Percentiles rank a stretch among this genome's conserved stretches.
Conservation (phyloP, 1,284 basidiomycete species). For the Ustilago loliicola region DNA sequence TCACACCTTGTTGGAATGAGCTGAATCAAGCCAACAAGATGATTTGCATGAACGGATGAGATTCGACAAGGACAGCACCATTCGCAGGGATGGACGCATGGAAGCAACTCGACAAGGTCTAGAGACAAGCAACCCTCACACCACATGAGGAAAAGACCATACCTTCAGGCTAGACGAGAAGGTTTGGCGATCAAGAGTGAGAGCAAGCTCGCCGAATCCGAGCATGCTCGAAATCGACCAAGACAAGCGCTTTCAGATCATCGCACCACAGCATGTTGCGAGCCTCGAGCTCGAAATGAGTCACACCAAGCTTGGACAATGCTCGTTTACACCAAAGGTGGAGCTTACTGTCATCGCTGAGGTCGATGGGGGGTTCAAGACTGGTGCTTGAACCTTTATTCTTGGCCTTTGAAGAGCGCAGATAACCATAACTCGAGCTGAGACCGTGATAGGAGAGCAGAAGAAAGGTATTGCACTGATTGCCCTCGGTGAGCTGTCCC, state of each 20-base stretch:
- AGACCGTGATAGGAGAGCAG: constrained; percentile 2
- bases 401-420: background rate
- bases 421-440: background rate
- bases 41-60: no score
- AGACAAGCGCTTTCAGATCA: background rate
- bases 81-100: no score
- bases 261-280: constrained; percentile 9
- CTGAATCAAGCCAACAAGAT: no score
- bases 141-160: no score
- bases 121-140: no score
- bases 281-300: background rate
- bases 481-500: background rate
- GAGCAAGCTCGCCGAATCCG: background rate
- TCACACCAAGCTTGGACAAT: background rate
- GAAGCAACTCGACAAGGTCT: no score
- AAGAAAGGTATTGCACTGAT: background rate
- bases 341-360: background rate
- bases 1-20: no score
- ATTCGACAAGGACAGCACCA: no score
- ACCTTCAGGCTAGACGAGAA: no score
- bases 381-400: no score
- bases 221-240: constrained; percentile 6
- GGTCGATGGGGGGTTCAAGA: background rate
- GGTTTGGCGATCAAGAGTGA: no score
- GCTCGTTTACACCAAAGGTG: background rate